Base-by-base conservation (phyloP, 2,329 filamentous ascomycete genomes). In the Drechslera avenae region DNA sequence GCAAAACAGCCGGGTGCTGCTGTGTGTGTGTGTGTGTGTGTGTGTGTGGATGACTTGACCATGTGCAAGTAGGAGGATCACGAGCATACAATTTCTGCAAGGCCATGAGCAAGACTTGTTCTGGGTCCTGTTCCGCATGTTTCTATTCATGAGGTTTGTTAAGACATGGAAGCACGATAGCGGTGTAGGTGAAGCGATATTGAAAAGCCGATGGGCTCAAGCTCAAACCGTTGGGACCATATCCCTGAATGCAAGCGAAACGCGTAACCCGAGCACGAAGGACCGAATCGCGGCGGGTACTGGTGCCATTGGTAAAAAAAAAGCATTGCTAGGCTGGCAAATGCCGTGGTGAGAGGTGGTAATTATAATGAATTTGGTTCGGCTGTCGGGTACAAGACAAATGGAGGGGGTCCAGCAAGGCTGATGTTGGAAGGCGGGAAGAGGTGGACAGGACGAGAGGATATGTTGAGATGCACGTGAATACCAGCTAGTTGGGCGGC, bases 391-490 rank as follows among this genome's bases (percentile, higher is more conserved):
- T 10, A 6, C 6, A 28, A 12, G 9, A 28, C 7, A 23, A 5
- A 8, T 23, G 26, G 3, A 28, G 12, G 26, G 12, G 26, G n/a
- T n/a, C 12, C 9, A 28, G 3, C 9, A 5, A 28, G 26, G 26
- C 7, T 28, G 26, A 42, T 55, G 34, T 37, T 56, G 30, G 46
- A 33, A 28, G 26, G 7, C 3, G 26, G 12, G 9, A 10, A 9
- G 2, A 28, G 3, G 12, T 28, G 9, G 4, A 28, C 2, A 10
- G 26, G 26, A 28, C 10, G 26, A 28, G 26, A 28, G 7, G 9
- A 28, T 45, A 36, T 59, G 56, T 59, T 59, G 58, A 54, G 58
- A 59, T 42, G 56, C 58, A 54, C 31, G 39, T 44, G 37, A 39
- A 54, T 30, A 40, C 49, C 39, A 14, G 35, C 28, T 42, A 32